Conservation (phyloP, 805 yeast species). For the Spathaspora girioi region DNA sequence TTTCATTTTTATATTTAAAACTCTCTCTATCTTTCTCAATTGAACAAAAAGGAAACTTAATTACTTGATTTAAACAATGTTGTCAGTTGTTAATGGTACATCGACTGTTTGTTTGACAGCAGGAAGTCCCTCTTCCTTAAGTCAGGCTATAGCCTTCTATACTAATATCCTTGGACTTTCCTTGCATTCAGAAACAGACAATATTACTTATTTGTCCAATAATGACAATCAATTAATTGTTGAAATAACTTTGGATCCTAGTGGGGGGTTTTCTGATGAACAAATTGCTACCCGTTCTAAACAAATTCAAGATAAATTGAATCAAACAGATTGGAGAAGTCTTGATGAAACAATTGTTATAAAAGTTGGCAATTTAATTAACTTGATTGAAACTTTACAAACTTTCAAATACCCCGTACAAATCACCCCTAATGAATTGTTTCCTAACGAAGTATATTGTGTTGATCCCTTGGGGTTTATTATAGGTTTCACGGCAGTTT, state of each 20-base stretch:
- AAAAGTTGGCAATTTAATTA: constrained; percentile 38
- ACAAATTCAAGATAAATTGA: constrained; percentile 13
- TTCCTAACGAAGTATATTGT: constrained; percentile 72
- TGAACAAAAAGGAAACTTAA: background rate
- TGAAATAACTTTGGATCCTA: constrained; percentile 14
- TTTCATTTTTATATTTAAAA: background rate
- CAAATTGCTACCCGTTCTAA: constrained; percentile 14
- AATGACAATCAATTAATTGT: constrained; percentile 19
- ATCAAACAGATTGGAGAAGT: constrained; percentile 48
- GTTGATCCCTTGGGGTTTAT: constrained; percentile 83
- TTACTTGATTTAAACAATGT: background rate
- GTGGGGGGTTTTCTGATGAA: constrained; percentile 13
- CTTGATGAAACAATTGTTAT: constrained; percentile 43
- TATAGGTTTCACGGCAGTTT: constrained; percentile 70
- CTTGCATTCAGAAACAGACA: constrained; percentile 17
- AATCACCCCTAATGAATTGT: constrained; percentile 65
- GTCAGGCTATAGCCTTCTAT: constrained; percentile 56
- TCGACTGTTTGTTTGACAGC: constrained; percentile 54
- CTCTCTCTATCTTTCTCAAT: background rate
- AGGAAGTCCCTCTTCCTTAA: constrained; percentile 39
- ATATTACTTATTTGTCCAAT: constrained; percentile 17
- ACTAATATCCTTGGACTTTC: constrained; percentile 36
- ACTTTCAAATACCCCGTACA: constrained; percentile 40
- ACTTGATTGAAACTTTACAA: constrained; percentile 31
- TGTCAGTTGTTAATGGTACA: constrained; percentile 52